A percentile compares a stretch with the other conserved stretches of the same genome.
Evolutionary conservation across 495 filamentous ascomycete genomes (phyloP).

Genomic region (Xylaria grammica): DNA sequence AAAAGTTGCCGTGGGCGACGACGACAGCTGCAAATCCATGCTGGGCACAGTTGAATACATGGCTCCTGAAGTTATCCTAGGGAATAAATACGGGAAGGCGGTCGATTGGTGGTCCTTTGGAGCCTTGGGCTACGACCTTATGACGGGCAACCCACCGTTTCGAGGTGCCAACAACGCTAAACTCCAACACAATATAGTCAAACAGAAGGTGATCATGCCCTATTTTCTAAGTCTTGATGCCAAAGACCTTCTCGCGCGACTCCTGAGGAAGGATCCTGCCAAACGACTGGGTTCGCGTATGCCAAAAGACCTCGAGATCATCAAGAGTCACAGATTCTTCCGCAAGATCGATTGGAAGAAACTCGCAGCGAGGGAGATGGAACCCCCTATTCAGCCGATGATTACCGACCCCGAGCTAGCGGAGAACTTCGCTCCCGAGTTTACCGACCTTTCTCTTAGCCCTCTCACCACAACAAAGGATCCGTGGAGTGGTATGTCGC

Average conservation of each 20-base stretch:
- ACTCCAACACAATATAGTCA: constrained; percentile 90
- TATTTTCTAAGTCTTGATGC: constrained; percentile 89
- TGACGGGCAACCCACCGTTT: constrained; percentile 91
- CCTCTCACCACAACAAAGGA: constrained; percentile 59
- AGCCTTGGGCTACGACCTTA: constrained; percentile 85
- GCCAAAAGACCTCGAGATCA: constrained; percentile 81
- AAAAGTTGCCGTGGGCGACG: constrained; percentile 87
- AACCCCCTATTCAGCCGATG: constrained; percentile 85
- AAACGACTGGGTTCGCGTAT: constrained; percentile 88
- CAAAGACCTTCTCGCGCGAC: constrained; percentile 86
- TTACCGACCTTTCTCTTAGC: constrained; percentile 83
- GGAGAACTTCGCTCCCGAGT: constrained; percentile 90
- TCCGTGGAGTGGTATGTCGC: constrained; percentile 36
- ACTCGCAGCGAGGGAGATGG: constrained; percentile 76
- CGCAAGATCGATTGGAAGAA: constrained; percentile 91
- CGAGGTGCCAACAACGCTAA: constrained; percentile 87
- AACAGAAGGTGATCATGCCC: constrained; percentile 83
- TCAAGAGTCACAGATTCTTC: constrained; percentile 97
- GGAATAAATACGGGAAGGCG: constrained; percentile 84
- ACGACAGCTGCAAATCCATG: constrained; percentile 79
- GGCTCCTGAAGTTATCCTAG: constrained; percentile 91
- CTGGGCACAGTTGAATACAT: constrained; percentile 98
- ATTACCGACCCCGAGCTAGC: constrained; percentile 94
- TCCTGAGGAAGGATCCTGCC: constrained; percentile 87
- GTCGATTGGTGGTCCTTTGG: constrained; percentile 99